Percentiles rank a stretch among this genome's conserved stretches.
Conservation (phyloP, 1,284 basidiomycete species). For the Cryptococcus maquisensis region DNA sequence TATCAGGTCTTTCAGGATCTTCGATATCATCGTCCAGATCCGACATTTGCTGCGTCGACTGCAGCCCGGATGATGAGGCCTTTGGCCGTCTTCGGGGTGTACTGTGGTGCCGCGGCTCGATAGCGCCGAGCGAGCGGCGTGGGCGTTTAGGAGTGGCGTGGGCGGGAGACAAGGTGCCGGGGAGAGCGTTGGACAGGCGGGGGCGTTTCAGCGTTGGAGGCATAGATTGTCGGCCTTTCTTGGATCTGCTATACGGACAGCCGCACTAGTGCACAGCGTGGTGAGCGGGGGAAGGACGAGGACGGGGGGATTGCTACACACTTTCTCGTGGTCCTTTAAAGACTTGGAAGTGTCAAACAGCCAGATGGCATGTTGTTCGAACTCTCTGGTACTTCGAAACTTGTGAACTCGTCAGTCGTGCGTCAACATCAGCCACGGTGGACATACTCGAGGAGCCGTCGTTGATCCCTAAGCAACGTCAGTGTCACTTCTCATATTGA, state of each 20-base stretch:
- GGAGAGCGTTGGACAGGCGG: not conserved
- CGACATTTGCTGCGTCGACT: not conserved
- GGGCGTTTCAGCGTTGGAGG: not conserved
- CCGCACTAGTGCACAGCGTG: not conserved
- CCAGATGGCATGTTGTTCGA: slow-evolving; percentile 34
- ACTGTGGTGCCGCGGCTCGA: not conserved
- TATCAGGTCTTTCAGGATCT: slow-evolving; percentile 2
- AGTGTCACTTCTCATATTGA: not conserved
- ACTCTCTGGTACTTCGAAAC: slow-evolving; percentile 27
- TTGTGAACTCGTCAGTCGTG: not conserved
- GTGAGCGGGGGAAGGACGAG: not conserved
- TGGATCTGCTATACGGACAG: not conserved
- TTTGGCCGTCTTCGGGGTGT: not conserved
- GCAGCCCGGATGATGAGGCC: too few relatives aligned
- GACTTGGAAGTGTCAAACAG: slow-evolving; percentile 28
- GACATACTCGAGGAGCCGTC: slow-evolving; percentile 19
- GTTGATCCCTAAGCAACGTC: slow-evolving; percentile 24
- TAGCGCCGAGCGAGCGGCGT: too few relatives aligned
- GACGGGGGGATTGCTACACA: slow-evolving; percentile 12
- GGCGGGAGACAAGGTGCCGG: not conserved
- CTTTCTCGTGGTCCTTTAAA: slow-evolving; percentile 26
- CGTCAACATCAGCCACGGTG: not conserved
- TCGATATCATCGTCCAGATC: slow-evolving; percentile 1
- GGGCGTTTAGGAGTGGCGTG: too few relatives aligned
- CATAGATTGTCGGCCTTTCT: not conserved